Evolutionary conservation across 1,284 basidiomycete species (phyloP), one percentile per base, ranked within the genome.

Genomic region (Xanthoconium separans): DNA sequence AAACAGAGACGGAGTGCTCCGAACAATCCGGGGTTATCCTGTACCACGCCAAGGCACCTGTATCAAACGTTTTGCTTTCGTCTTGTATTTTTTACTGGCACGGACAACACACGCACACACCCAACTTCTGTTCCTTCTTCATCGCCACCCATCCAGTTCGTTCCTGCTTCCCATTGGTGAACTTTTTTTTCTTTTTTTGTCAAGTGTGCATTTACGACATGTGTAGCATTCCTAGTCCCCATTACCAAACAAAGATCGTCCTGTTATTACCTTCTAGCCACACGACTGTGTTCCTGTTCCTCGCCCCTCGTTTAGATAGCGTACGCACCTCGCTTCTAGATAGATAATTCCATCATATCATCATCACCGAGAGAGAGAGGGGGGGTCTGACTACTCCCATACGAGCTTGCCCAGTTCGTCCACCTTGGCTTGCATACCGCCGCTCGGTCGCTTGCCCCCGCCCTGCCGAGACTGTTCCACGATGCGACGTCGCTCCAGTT

Each of bases 351-450:
- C 27, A 27, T 7, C 27, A 27, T 27, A 6, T 27, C 27, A 27
- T 27, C 4, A 27, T 27, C 27, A 22, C 22, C 22, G 22, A 22
- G 22, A 4, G 27, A 29, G 10, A 6, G 18, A 22, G n/a, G n/a
- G n/a, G n/a, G n/a, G 34, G 27, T n/a, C 18, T 56, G 6, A 12
- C 22, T 51, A 83, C 49, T 84, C 81, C 79, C 79, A 85, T 48
- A 85, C 77, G 57, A 85, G 55, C 60, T 79, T 77, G 27, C 82
- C 83, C 16, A 64, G 69, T 39, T 74, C 71, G 54, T 82, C 77
- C 12, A 84, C 77, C 20, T 59, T 70, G 4, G 82, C 80, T 18
- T 70, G 75, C 81, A 83, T 83, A 11, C 83, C 82, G 16, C 82
- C 83, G 55, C 81, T 77, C 5, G 68, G 55, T 20, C 57, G 66